Evolutionary conservation across 345 rosid species (phyloP).

Genomic region (Combretum micranthum): DNA sequence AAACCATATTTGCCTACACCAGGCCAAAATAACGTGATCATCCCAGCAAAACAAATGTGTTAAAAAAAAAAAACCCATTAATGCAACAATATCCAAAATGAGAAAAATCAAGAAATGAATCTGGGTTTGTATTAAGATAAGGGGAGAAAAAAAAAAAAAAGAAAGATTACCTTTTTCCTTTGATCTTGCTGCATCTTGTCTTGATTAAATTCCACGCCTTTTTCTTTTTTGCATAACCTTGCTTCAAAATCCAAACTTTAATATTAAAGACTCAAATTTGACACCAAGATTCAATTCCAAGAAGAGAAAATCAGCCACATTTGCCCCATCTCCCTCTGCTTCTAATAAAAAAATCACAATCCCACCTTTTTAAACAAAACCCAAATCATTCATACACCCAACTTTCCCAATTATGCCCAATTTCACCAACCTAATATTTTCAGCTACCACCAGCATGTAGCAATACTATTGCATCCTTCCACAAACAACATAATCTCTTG

Average conservation of each 20-base stretch:
- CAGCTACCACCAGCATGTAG: not conserved
- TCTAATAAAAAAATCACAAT: constrained; percentile 48
- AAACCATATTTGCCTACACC: too few relatives aligned
- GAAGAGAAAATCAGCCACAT: constrained; percentile 54
- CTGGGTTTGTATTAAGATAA: not conserved
- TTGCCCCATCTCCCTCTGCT: constrained; percentile 73
- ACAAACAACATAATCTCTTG: constrained; percentile 1
- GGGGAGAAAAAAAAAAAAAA: not conserved
- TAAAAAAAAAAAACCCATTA: too few relatives aligned
- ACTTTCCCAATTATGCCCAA: not conserved
- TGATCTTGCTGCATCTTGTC: constrained; percentile 66
- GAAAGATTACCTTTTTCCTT: constrained; percentile 63
- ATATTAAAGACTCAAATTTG: not conserved
- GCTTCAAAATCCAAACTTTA: not conserved
- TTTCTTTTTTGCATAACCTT: not conserved
- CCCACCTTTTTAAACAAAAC: constrained; percentile 20
- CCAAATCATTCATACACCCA: constrained; percentile 46
- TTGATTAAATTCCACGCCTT: not conserved
- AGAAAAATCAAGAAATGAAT: not conserved
- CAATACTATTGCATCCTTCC: not conserved
- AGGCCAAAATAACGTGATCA: too few relatives aligned
- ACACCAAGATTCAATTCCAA: not conserved
- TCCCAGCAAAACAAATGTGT: too few relatives aligned
- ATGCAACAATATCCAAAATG: too few relatives aligned
- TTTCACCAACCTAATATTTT: not conserved